Conservation (phyloP, 2,329 filamentous ascomycete species). For the Chrysoporthe cubensis region DNA sequence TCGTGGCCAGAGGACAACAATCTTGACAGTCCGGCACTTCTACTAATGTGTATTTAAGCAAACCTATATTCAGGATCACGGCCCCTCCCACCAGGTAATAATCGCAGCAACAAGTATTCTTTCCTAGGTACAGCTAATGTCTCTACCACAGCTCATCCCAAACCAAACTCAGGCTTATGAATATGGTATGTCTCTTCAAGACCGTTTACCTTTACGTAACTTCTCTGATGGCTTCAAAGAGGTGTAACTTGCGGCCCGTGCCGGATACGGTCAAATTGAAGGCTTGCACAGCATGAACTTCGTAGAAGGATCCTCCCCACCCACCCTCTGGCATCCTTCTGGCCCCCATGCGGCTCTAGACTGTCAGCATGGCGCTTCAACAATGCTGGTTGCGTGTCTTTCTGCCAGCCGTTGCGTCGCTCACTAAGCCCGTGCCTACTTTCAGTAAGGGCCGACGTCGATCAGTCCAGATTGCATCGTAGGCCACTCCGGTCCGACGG, state of each 20-base stretch:
- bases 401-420: neutral
- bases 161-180: no score
- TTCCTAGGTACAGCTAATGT: no score
- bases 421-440: neutral
- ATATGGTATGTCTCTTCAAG: no score
- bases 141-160: no score
- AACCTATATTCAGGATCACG: no score
- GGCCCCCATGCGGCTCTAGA: slow-evolving; percentile 1
- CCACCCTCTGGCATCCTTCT: neutral
- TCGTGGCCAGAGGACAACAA: no score
- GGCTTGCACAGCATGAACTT: slow-evolving; percentile 6
- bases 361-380: neutral
- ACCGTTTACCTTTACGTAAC: no score
- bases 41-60: no score
- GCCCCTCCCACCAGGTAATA: no score
- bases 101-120: no score
- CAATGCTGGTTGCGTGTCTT: neutral
- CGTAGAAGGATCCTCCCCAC: neutral
- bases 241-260: slow-evolving; percentile 12
- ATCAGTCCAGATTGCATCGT: neutral
- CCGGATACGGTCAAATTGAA: slow-evolving; percentile 10
- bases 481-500: neutral
- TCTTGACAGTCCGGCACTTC: no score
- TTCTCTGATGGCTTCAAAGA: neutral
- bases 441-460: neutral